A percentile compares a stretch with the other conserved stretches of the same genome.
phyloP scores from a whole-genome alignment of 2,329 filamentous ascomycete genomes.

The Podosphaera xanthii region DNA sequence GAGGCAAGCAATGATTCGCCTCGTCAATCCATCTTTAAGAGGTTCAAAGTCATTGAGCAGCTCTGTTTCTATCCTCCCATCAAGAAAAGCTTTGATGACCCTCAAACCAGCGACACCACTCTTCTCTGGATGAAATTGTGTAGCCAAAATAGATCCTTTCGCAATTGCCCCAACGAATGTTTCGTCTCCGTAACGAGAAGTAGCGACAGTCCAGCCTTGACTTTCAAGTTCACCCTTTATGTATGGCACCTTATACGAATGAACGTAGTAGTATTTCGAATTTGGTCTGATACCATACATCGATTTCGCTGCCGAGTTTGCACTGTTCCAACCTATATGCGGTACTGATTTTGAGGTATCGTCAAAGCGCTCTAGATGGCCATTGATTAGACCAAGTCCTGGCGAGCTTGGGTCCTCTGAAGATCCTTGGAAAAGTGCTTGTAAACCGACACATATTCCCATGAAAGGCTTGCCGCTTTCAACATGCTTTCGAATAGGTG shows the following conservation, averaged over 20 bases:
- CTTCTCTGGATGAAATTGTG: slow-evolving; percentile 97
- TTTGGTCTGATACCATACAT: slow-evolving; percentile 59
- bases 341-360: slow-evolving; percentile 70
- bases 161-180: slow-evolving; percentile 81
- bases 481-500: slow-evolving; percentile 65
- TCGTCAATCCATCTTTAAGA: slow-evolving; percentile 49
- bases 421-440: slow-evolving; percentile 73
- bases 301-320: slow-evolving; percentile 30
- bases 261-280: slow-evolving; percentile 98
- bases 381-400: slow-evolving; percentile 56
- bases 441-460: slow-evolving; percentile 87
- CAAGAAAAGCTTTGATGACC: slow-evolving; percentile 65
- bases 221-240: slow-evolving; percentile 47
- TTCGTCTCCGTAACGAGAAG: slow-evolving; percentile 66
- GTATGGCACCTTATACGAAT: slow-evolving; percentile 77
- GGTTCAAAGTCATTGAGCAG: slow-evolving; percentile 6
- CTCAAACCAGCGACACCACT: slow-evolving; percentile 73
- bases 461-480: slow-evolving; percentile 87
- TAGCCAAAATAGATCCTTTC: slow-evolving; percentile 65
- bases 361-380: slow-evolving; percentile 52
- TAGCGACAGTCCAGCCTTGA: slow-evolving; percentile 81
- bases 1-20: slow-evolving; percentile 82
- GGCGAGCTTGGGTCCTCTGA: slow-evolving; percentile 49
- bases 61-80: slow-evolving; percentile 32
- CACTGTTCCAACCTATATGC: slow-evolving; percentile 97